phyloP scores from a whole-genome alignment of 441 rosid species.

The Erodium chrysanthum region DNA sequence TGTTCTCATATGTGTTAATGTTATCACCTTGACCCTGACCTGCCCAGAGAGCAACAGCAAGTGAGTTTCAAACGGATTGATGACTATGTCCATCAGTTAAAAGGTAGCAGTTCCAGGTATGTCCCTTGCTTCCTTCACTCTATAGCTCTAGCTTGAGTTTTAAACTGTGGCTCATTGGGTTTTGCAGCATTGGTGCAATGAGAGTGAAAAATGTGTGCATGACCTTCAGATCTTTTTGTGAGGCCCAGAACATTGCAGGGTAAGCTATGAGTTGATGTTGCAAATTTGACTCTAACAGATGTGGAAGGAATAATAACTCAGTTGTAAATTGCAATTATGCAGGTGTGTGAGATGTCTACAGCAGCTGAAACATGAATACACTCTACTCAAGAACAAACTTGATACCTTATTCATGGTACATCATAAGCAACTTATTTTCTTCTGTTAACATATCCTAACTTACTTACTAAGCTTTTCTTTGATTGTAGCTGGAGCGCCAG shows the following conservation, averaged over 20 bases:
- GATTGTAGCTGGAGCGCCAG: conserved; percentile 2
- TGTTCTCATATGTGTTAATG: no score
- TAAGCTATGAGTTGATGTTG: conserved; percentile 16
- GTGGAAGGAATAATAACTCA: no score
- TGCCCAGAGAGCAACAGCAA: conserved; percentile 34
- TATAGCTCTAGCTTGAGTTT: background rate
- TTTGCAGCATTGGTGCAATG: conserved; percentile 55
- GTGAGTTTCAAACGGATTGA: conserved; percentile 46
- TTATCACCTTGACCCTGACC: no score
- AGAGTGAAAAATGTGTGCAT: conserved; percentile 53
- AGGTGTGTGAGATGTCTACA: conserved; percentile 57
- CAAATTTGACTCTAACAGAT: no score
- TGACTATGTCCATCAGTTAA: conserved; percentile 57
- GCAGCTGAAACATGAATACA: conserved; percentile 43
- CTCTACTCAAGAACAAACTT: conserved; percentile 43
- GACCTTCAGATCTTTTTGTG: conserved; percentile 42
- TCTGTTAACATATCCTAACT: no score
- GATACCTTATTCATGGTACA: conserved; percentile 49
- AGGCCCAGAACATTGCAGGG: conserved; percentile 48
- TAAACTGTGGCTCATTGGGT: background rate
- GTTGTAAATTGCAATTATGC: background rate
- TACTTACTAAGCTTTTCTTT: no score
- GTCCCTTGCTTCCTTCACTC: background rate
- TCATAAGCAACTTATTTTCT: background rate
- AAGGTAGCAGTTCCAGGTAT: conserved; percentile 74